Percentiles rank a stretch among this genome's conserved stretches.
Conservation (phyloP, 176 grass and related monocot species). For the Pontederia crassipes region DNA sequence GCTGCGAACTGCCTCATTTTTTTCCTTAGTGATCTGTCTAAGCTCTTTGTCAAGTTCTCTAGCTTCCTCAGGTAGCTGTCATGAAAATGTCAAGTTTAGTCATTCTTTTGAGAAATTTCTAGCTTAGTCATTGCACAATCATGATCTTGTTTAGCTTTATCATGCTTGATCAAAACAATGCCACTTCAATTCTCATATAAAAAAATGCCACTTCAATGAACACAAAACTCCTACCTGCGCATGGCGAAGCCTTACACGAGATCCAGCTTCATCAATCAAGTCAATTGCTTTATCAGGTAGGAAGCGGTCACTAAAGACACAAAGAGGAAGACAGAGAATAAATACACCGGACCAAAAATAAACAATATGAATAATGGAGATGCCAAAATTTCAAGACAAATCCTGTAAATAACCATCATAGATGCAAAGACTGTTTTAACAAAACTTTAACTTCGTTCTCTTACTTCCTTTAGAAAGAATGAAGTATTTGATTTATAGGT, state of each 20-base stretch:
- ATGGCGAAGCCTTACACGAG: conserved; percentile 14
- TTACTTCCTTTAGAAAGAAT: too few relatives aligned
- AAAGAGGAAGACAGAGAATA: not conserved
- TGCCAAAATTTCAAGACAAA: too few relatives aligned
- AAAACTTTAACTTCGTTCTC: too few relatives aligned
- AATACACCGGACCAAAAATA: not conserved
- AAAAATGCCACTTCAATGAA: not conserved
- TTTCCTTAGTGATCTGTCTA: not conserved
- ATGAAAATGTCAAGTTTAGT: not conserved
- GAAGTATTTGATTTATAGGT: too few relatives aligned
- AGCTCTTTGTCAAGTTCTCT: conserved; percentile 10
- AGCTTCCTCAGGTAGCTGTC: conserved; percentile 10
- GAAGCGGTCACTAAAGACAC: conserved; percentile 8
- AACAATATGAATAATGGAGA: too few relatives aligned
- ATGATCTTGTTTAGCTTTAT: too few relatives aligned
- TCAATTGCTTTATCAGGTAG: conserved; percentile 19
- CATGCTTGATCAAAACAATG: too few relatives aligned
- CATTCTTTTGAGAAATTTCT: too few relatives aligned
- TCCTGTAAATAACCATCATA: too few relatives aligned
- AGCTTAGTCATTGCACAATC: too few relatives aligned
- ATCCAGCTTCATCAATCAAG: conserved; percentile 22
- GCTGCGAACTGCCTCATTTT: conserved; percentile 10
- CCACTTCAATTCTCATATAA: not conserved
- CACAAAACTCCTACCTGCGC: not conserved
- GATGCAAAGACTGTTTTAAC: too few relatives aligned